Evolutionary conservation across 257 asterid genomes (phyloP), one percentile per base, ranked within the genome.

Genomic region (Solanum appendiculatum): DNA sequence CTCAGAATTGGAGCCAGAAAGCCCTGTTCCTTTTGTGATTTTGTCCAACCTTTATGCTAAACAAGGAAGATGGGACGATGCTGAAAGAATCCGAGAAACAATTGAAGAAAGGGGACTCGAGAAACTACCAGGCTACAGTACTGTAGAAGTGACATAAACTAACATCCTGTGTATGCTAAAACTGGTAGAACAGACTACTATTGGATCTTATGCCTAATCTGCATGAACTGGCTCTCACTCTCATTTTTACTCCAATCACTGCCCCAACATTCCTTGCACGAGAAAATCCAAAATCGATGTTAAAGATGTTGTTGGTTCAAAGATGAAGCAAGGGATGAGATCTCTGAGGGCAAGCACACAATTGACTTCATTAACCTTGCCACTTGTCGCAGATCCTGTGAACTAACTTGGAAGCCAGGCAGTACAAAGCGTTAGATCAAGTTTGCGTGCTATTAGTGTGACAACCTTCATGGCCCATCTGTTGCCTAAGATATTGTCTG

Each of bases 11-110:
- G 97, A 96, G 82, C 98, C 98, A 12, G 94, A 91, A 86, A 94
- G 91, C 70, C 96, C 98, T 5, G 87, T 90, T 48, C 96, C 99
- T 37, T 93, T 93, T 84, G 95, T 95, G 64, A 94, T 97, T 88
- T 90, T 97, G 88, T 95, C 99, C 58, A 97, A 93, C 87, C 94
- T 97, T 23, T 94, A 94, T 91, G 97, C 99, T 31, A 94, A 93
- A 44, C 93, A 91, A 88, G 97, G 91, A 88, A 95, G 90, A 88
- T 96, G 98, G 98, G 88, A 90, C 87, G 96, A 95, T 86, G 98
- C 92, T 84, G 92, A 90, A 87, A 90, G 88, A 90, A 89, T 95
- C 48, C 92, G 99, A 88, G 88, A 88, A 88, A 87, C 90, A 82
- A 88, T 97, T 88, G 90, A 91, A 37, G 81, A 90, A 88, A 93